Base-by-base conservation (phyloP, 345 rosid genomes). In the Arabis alpina region DNA sequence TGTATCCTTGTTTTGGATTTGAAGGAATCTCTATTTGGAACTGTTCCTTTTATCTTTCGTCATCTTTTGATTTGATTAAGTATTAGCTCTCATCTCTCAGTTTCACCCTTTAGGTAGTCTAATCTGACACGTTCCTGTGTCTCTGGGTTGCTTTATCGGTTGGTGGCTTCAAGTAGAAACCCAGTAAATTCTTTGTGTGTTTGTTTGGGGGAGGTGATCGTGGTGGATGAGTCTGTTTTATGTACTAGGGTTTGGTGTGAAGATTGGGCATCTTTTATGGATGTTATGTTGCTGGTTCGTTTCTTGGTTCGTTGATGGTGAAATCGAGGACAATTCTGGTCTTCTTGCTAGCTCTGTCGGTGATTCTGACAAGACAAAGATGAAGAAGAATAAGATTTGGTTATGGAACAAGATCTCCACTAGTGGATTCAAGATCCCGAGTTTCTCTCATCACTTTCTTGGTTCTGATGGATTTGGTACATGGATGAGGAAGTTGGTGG, bases 221-320 rank as follows among this genome's bases (percentile, higher is more conserved):
- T 72, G 30, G 77, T 87, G 90, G 84, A 91, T 93, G 98, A 93
- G 83, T 81, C 71, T 87, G 70, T 77, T 87, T 69, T 87, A 86
- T 77, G 89, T 88, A 19, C 70, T 76, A 75, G 92, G 87, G 79
- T 91, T 93, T 82, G 89, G 88, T 44, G 67, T 93, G 64, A 91
- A 93, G 76, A 83, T 81, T 81, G 91, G 97, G 77, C 88, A 87
- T 76, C 79, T 89, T 59, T 74, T 90, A 54, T 93, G 93, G 96
- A 65, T 83, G 86, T 76, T 87, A 85, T 87, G 94, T 63, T 87
- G 88, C 85, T 89, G 94, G 97, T 64, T 91, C 32, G 75, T 86
- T 36, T 86, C 86, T 9, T 74, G 87, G 87, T 81, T 83, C 75
- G 70, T 82, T 77, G 80, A 82, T 84, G 83, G 82, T 75, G 90